Conservation (phyloP, 169 alveolate genomes). For the Theileria parva region DNA sequence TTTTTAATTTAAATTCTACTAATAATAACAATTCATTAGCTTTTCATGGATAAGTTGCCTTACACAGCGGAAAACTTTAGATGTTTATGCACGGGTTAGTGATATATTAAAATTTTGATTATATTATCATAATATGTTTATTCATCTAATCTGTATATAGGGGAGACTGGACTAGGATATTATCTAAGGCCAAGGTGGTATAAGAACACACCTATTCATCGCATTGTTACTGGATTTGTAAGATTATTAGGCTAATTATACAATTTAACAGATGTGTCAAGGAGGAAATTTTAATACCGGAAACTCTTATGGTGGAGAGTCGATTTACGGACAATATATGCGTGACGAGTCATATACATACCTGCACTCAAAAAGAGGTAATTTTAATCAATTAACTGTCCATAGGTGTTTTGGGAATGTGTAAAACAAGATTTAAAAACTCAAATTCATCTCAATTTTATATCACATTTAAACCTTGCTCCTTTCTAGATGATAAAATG, state of each 20-base stretch:
- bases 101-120: not conserved
- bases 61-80: constrained; percentile 87
- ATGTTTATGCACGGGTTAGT: constrained; percentile 87
- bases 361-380: constrained; percentile 80
- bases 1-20: not conserved
- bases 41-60: constrained; percentile 83
- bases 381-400: not conserved
- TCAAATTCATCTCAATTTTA: constrained; percentile 90
- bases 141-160: constrained; percentile 22
- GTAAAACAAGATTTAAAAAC: constrained; percentile 77
- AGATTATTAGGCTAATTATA: not conserved
- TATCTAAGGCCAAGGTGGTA: constrained; percentile 83
- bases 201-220: constrained; percentile 78
- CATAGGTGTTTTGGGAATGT: constrained; percentile 82
- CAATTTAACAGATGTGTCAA: constrained; percentile 77
- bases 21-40: constrained; percentile 48
- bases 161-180: constrained; percentile 83
- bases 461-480: constrained; percentile 90
- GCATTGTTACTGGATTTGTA: constrained; percentile 78
- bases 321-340: constrained; percentile 84
- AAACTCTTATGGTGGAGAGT: constrained; percentile 84
- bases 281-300: constrained; percentile 87
- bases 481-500: constrained; percentile 91
- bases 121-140: not conserved
- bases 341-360: constrained; percentile 78